Percentiles rank a stretch among this genome's conserved stretches.
phyloP scores from a whole-genome alignment of 176 grass and related monocot genomes.

The Aegilops longissima region DNA sequence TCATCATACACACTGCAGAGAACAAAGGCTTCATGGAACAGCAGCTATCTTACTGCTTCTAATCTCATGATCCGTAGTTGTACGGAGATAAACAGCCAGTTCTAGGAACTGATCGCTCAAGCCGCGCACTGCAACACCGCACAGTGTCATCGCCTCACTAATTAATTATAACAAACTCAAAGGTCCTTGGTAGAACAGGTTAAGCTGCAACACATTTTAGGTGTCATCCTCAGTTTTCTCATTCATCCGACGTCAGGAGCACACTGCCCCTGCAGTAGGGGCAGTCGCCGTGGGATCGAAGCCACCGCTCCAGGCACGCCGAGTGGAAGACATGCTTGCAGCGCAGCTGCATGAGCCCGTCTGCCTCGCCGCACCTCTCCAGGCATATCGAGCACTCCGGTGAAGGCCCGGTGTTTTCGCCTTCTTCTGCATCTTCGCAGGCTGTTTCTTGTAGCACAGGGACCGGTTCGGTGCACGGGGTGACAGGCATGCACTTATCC shows the following conservation, averaged over 20 bases:
- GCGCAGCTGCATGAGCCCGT: constrained; percentile 42
- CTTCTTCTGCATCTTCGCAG: neutral
- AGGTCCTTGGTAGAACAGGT: neutral
- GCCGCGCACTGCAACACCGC: neutral
- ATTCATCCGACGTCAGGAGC: constrained; percentile 27
- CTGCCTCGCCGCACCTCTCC: constrained; percentile 38
- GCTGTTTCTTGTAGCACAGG: neutral
- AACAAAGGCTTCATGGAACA: neutral
- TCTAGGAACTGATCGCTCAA: constrained; percentile 5
- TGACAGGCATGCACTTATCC: neutral
- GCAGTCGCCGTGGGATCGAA: constrained; percentile 49
- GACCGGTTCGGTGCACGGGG: neutral
- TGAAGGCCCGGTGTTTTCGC: neutral
- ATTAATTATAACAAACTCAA: neutral
- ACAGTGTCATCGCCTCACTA: neutral
- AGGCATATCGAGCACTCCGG: constrained; percentile 73
- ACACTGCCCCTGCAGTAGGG: constrained; percentile 60
- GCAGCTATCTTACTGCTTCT: neutral
- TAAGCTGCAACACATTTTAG: constrained; percentile 3
- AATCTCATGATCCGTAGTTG: neutral
- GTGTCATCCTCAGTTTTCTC: constrained; percentile 11
- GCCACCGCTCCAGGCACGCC: constrained; percentile 56
- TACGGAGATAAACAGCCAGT: neutral
- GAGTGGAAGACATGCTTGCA: constrained; percentile 78
- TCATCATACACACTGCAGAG: neutral